These are phyloP conservation scores for Botryotinia convoluta DNA, from an alignment of 2,329 filamentous ascomycete species.

Conservation along the genomic window DNA sequence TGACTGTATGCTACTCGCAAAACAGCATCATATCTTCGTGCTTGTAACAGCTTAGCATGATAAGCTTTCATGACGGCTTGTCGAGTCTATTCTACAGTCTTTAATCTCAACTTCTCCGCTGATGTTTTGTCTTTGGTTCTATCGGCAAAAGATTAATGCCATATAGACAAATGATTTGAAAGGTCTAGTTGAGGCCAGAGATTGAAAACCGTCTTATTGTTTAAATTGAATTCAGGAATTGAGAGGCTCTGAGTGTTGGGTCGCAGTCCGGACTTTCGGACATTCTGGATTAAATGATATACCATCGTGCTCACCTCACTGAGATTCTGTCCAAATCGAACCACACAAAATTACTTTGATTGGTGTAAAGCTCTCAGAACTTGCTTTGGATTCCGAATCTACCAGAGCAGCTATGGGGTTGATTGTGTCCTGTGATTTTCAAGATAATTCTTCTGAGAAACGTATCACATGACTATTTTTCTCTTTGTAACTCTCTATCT, in stretches of 20 bases:
- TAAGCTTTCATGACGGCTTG: not conserved
- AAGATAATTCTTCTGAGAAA: not conserved
- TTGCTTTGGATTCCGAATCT: not conserved
- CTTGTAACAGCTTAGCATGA: not conserved
- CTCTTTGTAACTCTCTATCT: not conserved
- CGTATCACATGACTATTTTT: not conserved
- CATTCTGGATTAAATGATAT: not conserved
- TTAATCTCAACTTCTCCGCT: not conserved
- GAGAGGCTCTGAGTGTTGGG: not conserved
- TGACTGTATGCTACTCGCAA: not conserved
- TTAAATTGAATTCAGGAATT: not conserved
- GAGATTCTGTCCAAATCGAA: not conserved
- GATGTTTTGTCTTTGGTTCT: rapidly evolving
- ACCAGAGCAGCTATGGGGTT: not conserved
- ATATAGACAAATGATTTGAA: not conserved
- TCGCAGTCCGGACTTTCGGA: not conserved
- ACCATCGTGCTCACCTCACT: not conserved
- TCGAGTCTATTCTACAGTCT: not conserved
- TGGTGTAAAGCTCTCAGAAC: not conserved
- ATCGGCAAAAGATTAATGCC: rapidly evolving
- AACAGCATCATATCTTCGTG: not conserved
- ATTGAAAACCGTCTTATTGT: rapidly evolving
- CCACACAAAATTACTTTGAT: not conserved
- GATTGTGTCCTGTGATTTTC: not conserved
- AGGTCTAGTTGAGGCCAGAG: rapidly evolving